Base-by-base conservation (phyloP, 2,329 filamentous ascomycete genomes). In the Microsporum audouinii region DNA sequence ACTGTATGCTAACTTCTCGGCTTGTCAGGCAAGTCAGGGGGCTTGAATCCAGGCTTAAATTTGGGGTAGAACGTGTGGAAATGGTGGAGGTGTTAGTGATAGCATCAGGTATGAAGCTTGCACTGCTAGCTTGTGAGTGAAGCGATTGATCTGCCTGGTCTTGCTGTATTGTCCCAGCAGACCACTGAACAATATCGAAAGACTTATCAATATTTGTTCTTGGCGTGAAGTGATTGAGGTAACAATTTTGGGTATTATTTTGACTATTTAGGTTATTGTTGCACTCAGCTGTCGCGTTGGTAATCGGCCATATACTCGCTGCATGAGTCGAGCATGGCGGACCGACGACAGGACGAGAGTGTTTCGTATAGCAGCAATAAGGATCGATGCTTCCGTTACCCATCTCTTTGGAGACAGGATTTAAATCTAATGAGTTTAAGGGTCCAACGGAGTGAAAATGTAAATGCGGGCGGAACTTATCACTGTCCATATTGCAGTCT, bases 1-100 rank as follows among this genome's bases (percentile, higher is more conserved):
- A 74, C 0, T 73, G 71, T 2, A 66, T 60, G 17, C 69, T 70
- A 14, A 68, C 67, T 33, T 76, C 72, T 38, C 74, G 63, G 10
- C 71, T 70, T 5, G 72, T 71, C 8, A 74, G 71, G 1, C 70
- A 74, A 47, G 74, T 71, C 14, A 71, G 68, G 0, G 75, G 71
- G 49, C 62, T 65, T 38, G 63, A 64, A 5, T 62, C 58, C 27
- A 64, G 31, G n/a, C 62, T 64, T 27, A 64, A 36, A 27, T 55
- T 57, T 1, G 63, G 61, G 12, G 63, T 62, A 14, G 58, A 53
- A 17, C 62, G 60, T 14, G 62, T 58, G 14, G 62, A 63, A 36
- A 43, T 23, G 29, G 57, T 58, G 10, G 60, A 27, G 1, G 58
- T 55, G 12, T 39, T 55, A 41, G 41, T 58, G 12, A 58, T 39